Evolutionary conservation across 306 rosid genomes (phyloP), one percentile per base, ranked within the genome.

Genomic region (Malus sieversii): DNA sequence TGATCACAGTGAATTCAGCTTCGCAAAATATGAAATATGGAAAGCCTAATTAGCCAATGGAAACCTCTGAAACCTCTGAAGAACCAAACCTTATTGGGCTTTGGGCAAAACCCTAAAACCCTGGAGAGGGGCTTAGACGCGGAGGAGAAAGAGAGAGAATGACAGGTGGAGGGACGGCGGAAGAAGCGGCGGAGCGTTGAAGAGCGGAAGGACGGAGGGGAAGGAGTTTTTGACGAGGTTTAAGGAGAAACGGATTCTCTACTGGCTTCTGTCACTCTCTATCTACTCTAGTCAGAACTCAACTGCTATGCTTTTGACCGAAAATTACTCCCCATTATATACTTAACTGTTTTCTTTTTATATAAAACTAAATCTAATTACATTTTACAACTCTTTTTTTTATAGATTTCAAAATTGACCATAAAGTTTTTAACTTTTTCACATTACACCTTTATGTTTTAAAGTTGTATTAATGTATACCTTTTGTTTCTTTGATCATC

Each of bases 91-190:
- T 77, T 70, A 2, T 6, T 23, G 60, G 42, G 16, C 27, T 62
- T 45, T 23, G 6, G 13, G 25, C 7, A 40, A 76, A 86, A 74
- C 90, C 89, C 86, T 74, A 75, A 86, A 86, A 80, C 73, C 82
- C 83, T 48, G 44, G 23, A 60, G 29, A 12, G 68, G 59, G 58
- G 32, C 32, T 32, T 4, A 19, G 27, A 64, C 46, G 30, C 4
- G 30, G 66, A 27, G 65, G 32, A 60, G 32, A 59, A 25, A 23
- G 65, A 62, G 32, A n/a, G 10, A 62, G 66, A 61, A 61, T 13
- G n/a, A 61, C 2, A 61, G 11, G 8, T 2, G 20, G 20, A 29
- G 11, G n/a, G 40, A 14, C n/a, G 10, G 32, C 35, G 66, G n/a
- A 62, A 10, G 38, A 62, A 62, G 20, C 32, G 66, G 32, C n/a